A percentile compares a stretch with the other conserved stretches of the same genome.
phyloP scores from a whole-genome alignment of 306 rosid species.

The Corylus avellana region DNA sequence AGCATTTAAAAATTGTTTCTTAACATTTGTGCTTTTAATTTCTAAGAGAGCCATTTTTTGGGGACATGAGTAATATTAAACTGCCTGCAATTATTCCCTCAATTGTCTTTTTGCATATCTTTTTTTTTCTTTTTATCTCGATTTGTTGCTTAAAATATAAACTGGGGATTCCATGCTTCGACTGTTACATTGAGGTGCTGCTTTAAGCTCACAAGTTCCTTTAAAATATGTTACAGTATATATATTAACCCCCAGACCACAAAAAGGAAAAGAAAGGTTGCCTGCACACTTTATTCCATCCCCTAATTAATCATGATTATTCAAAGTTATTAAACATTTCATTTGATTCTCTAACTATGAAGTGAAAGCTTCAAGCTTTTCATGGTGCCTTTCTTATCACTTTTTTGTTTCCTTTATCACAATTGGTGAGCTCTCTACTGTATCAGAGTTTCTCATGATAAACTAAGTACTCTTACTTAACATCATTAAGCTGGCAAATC shows the following conservation, averaged over 20 bases:
- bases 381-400: conserved; percentile 41
- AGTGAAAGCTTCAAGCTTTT: conserved; percentile 39
- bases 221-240: conserved; percentile 16
- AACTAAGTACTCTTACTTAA: background rate
- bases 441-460: background rate
- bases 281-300: conserved; percentile 57
- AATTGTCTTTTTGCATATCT: background rate
- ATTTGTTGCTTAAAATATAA: background rate
- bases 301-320: conserved; percentile 39
- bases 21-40: background rate
- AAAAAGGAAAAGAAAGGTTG: conserved; percentile 36
- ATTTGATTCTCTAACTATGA: conserved; percentile 31
- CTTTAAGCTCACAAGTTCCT: conserved; percentile 24
- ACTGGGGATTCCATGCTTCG: conserved; percentile 27
- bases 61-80: background rate
- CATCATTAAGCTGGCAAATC: background rate
- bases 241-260: conserved; percentile 3
- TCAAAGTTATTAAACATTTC: conserved; percentile 38
- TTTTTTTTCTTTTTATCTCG: background rate
- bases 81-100: conserved; percentile 8
- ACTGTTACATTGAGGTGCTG: conserved; percentile 70
- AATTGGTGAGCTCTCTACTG: background rate
- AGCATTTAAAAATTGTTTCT: background rate
- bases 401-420: conserved; percentile 39
- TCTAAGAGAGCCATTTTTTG: background rate